Conservation (phyloP, 352 stramenopile genomes). For the Phytophthora sp. region DNA sequence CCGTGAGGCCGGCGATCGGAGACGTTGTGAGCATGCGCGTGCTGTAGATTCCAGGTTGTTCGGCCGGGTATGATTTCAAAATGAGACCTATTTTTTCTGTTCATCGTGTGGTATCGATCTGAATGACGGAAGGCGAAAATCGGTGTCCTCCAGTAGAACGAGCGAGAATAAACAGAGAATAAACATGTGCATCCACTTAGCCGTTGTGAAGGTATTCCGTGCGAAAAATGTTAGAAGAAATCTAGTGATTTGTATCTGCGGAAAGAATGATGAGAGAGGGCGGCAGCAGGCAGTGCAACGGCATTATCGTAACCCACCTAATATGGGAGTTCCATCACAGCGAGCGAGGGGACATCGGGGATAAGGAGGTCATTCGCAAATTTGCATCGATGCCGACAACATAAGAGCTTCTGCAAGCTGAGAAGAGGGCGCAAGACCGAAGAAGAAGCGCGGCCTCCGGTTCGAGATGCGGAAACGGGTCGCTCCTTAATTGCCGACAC, state of each 20-base stretch:
- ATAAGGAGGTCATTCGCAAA: constrained; percentile 5
- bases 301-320: too few relatives aligned
- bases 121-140: too few relatives aligned
- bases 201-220: neutral
- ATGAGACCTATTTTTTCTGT: too few relatives aligned
- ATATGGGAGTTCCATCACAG: neutral
- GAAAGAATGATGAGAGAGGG: neutral
- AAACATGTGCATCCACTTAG: neutral
- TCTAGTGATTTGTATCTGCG: neutral
- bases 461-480: neutral
- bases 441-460: neutral
- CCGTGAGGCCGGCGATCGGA: too few relatives aligned
- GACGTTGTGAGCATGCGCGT: too few relatives aligned
- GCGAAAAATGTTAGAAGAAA: neutral
- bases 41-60: too few relatives aligned
- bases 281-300: too few relatives aligned
- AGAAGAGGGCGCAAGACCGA: constrained; percentile 10
- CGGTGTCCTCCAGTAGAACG: too few relatives aligned
- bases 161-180: too few relatives aligned
- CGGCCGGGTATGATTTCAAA: too few relatives aligned
- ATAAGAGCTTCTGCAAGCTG: neutral
- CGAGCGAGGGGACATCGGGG: neutral
- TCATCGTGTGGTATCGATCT: too few relatives aligned
- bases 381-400: constrained; percentile 13
- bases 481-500: constrained; percentile 1